phyloP scores from a whole-genome alignment of 441 rosid genomes.

The Corymbia calophylla region DNA sequence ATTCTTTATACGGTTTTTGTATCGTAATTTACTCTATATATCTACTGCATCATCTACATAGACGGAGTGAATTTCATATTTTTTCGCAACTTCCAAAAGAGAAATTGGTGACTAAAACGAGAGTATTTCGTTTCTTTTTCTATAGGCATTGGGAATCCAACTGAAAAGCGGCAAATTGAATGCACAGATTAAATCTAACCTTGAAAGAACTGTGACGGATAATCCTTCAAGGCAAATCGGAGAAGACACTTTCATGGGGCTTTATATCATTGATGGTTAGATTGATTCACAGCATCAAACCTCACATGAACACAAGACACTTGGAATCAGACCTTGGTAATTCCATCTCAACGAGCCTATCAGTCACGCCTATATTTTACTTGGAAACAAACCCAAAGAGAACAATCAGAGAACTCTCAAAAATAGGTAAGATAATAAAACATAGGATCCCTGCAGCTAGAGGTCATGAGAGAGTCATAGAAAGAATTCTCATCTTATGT shows the following conservation, averaged over 20 bases:
- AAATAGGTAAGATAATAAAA: background rate
- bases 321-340: background rate
- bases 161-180: background rate
- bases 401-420: background rate
- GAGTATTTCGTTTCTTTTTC: background rate
- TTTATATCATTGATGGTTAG: background rate
- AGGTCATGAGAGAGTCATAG: background rate
- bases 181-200: background rate
- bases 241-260: background rate
- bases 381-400: background rate
- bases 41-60: no score
- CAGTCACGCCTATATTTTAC: background rate
- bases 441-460: background rate
- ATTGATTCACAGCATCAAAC: background rate
- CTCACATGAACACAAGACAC: background rate
- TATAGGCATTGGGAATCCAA: background rate
- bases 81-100: background rate
- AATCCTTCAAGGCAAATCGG: background rate
- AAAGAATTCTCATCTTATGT: background rate
- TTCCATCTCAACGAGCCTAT: background rate
- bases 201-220: background rate
- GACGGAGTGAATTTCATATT: background rate
- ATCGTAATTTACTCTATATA: background rate
- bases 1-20: background rate
- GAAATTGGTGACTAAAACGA: background rate